phyloP scores from a whole-genome alignment of 2,329 filamentous ascomycete genomes.

The Salinomyces thailandicus region DNA sequence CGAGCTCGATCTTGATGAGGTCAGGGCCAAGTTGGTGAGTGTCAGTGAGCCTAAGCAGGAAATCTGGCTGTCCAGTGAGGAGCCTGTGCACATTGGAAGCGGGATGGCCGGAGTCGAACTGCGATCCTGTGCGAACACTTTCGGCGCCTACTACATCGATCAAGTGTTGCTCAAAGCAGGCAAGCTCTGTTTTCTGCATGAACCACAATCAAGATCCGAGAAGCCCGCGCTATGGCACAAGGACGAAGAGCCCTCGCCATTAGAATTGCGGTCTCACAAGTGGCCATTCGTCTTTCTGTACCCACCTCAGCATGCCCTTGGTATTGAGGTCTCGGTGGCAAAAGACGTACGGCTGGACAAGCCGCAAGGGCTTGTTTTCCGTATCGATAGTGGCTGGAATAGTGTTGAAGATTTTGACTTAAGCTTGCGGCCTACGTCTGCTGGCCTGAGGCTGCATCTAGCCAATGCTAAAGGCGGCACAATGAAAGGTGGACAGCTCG shows the following conservation, averaged over 20 bases:
- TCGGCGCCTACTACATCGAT: conserved; percentile 66
- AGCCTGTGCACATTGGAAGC: conserved; percentile 40
- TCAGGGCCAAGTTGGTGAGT: conserved; percentile 53
- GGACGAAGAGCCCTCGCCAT: conserved; percentile 21
- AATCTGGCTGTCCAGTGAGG: conserved; percentile 49
- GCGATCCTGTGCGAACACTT: conserved; percentile 47
- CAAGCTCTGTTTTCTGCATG: conserved; percentile 56
- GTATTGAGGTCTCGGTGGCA: conserved; percentile 55
- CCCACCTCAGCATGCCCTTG: conserved; percentile 57
- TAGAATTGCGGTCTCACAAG: background rate
- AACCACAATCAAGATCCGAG: conserved; percentile 42
- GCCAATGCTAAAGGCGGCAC: conserved; percentile 30
- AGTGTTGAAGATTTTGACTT: conserved; percentile 41
- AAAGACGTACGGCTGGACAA: conserved; percentile 69
- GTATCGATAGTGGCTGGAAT: conserved; percentile 66
- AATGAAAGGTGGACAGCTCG: conserved; percentile 9
- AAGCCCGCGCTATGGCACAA: conserved; percentile 40
- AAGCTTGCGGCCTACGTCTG: conserved; percentile 48
- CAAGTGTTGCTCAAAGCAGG: conserved; percentile 55
- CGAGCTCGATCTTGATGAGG: conserved; percentile 53
- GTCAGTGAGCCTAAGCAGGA: conserved; percentile 52
- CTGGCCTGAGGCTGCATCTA: conserved; percentile 48
- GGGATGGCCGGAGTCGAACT: conserved; percentile 46
- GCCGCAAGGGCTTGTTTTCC: conserved; percentile 65
- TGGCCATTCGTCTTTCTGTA: conserved; percentile 56